A percentile compares a stretch with the other conserved stretches of the same genome.
Evolutionary conservation across 768 basidiomycete species (phyloP).

Genomic region (Pisolithus sp.): DNA sequence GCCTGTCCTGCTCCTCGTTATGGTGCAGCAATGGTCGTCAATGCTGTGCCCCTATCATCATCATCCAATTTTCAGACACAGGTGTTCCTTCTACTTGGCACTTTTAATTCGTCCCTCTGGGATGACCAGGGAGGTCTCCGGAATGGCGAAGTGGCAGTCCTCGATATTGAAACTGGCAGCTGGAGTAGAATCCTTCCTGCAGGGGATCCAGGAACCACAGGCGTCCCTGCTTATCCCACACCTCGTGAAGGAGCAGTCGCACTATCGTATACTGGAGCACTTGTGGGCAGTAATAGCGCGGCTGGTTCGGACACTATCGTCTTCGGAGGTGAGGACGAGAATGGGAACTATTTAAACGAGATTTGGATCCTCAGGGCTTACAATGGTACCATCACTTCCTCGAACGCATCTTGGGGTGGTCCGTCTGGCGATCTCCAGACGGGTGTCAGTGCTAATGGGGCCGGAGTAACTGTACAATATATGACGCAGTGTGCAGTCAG

Average conservation of each 20-base stretch:
- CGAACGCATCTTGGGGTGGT: conserved; percentile 57
- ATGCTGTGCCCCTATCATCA: conserved; percentile 37
- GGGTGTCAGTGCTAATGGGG: conserved; percentile 59
- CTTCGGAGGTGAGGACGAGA: conserved; percentile 67
- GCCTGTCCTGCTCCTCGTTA: conserved; percentile 63
- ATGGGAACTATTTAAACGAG: conserved; percentile 64
- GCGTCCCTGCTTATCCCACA: conserved; percentile 46
- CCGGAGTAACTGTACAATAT: conserved; percentile 58
- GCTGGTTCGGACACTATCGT: conserved; percentile 63
- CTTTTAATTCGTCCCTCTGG: conserved; percentile 60
- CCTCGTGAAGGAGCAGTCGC: conserved; percentile 69
- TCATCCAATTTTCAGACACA: conserved; percentile 57
- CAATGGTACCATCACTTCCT: conserved; percentile 50
- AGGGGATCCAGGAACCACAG: conserved; percentile 54
- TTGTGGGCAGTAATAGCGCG: conserved; percentile 49
- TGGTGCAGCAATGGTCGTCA: conserved; percentile 54
- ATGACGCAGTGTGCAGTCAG: conserved; percentile 53
- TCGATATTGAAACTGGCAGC: conserved; percentile 52
- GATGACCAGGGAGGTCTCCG: conserved; percentile 53
- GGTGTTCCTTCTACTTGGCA: conserved; percentile 64
- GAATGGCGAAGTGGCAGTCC: conserved; percentile 69
- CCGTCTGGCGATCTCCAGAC: conserved; percentile 56
- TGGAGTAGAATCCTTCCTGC: conserved; percentile 74
- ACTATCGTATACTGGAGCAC: conserved; percentile 44
- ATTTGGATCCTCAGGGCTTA: conserved; percentile 77